Evolutionary conservation across 2,329 filamentous ascomycete species (phyloP).

Genomic region (Aureobasidium sp.): DNA sequence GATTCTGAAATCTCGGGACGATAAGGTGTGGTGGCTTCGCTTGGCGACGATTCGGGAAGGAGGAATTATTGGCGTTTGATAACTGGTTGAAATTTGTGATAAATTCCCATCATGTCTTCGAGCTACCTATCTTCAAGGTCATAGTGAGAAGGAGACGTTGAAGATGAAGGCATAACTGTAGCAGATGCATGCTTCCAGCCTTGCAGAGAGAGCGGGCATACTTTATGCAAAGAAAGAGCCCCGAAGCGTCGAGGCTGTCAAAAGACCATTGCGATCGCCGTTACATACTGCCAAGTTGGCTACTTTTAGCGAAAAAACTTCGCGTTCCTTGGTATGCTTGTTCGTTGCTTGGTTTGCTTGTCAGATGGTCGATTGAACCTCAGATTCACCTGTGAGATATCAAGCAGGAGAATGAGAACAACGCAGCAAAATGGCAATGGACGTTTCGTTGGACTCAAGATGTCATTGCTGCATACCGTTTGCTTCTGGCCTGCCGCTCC

Average conservation of each 20-base stretch:
- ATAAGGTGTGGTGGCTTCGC: background rate
- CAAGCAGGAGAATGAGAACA: background rate
- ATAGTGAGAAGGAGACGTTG: too few species aligned
- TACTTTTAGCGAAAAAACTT: background rate
- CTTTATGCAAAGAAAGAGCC: background rate
- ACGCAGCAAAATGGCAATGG: background rate
- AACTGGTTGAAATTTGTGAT: background rate
- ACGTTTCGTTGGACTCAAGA: background rate
- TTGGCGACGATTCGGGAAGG: constrained; percentile 1
- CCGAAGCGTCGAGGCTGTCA: background rate
- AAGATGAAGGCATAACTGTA: background rate
- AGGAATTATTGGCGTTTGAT: background rate
- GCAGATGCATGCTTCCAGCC: background rate
- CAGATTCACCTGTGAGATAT: background rate
- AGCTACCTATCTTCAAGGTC: background rate
- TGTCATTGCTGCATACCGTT: background rate
- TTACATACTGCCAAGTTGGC: background rate
- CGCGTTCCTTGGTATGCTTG: constrained; percentile 11
- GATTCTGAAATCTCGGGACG: background rate
- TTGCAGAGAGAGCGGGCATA: background rate
- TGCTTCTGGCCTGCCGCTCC: background rate
- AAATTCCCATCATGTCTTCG: background rate
- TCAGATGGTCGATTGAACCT: background rate
- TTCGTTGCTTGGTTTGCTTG: constrained; percentile 4
- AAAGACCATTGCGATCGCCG: background rate